phyloP scores from a whole-genome alignment of 331 rosid genomes.

The Quercus lobata region DNA sequence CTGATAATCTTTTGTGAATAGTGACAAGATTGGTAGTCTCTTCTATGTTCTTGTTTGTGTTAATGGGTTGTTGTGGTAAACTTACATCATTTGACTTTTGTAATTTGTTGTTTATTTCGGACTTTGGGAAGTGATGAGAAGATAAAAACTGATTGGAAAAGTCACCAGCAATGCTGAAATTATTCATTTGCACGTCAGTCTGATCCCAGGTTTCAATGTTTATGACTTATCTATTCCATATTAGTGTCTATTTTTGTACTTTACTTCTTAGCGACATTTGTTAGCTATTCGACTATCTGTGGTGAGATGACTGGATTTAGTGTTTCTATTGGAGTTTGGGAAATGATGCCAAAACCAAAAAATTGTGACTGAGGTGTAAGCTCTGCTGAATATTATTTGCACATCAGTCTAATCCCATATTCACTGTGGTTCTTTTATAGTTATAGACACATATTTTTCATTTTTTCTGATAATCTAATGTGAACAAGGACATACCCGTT shows the following conservation, averaged over 20 bases:
- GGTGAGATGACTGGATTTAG: neutral
- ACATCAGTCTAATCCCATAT: conserved; percentile 32
- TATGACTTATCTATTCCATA: neutral
- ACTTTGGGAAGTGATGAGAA: conserved; percentile 17
- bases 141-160: neutral
- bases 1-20: too few species aligned
- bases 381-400: conserved; percentile 21
- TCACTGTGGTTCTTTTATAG: neutral
- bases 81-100: neutral
- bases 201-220: neutral
- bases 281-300: neutral
- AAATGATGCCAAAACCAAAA: conserved; percentile 4
- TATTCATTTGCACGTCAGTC: conserved; percentile 9
- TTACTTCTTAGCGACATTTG: neutral
- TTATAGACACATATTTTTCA: too few species aligned
- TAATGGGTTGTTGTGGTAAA: neutral
- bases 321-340: neutral
- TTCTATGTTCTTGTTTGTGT: neutral
- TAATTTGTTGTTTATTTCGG: neutral
- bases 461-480: too few species aligned
- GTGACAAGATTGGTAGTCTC: too few species aligned
- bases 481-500: too few species aligned
- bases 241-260: neutral
- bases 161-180: conserved; percentile 22
- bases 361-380: neutral